These are phyloP conservation scores for Neofusicoccum parvum DNA, from an alignment of 2,329 filamentous ascomycete genomes.

Conservation along the genomic window DNA sequence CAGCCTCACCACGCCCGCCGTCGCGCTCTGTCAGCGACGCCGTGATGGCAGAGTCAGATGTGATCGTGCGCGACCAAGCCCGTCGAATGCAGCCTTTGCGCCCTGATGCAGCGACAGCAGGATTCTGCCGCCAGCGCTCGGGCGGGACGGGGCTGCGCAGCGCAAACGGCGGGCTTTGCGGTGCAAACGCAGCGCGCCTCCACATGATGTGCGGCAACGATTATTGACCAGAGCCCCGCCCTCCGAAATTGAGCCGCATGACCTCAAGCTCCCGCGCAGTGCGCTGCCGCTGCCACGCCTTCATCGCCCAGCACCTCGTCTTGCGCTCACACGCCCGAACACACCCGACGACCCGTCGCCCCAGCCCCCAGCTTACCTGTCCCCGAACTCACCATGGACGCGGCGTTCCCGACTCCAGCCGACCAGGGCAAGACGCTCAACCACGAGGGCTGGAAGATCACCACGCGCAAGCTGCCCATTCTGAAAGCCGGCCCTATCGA, in stretches of 20 bases:
- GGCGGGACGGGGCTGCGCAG: neutral
- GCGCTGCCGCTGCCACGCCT: neutral
- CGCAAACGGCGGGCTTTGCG: neutral
- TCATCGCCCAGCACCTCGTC: neutral
- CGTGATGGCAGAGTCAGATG: neutral
- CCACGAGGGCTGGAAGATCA: conserved; percentile 66
- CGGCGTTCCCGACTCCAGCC: conserved; percentile 23
- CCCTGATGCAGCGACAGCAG: too few species aligned
- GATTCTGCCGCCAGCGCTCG: neutral
- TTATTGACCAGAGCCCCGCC: neutral
- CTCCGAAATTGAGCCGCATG: conserved; percentile 17
- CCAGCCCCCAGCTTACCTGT: neutral
- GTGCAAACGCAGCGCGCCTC: neutral
- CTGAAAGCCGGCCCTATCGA: conserved; percentile 91
- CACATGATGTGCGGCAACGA: conserved; percentile 11
- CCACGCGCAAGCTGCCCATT: conserved; percentile 88
- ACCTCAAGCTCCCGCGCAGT: neutral
- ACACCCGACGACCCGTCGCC: too few species aligned
- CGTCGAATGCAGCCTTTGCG: too few species aligned
- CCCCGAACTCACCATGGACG: neutral
- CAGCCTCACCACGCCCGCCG: neutral
- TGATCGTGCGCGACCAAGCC: too few species aligned
- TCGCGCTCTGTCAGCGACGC: neutral
- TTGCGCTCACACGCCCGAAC: neutral
- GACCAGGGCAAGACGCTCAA: conserved; percentile 37